Percentiles rank a stretch among this genome's conserved stretches.
These are phyloP conservation scores for Rubia balearica DNA, from an alignment of 305 asterid species.

Conservation along the genomic window DNA sequence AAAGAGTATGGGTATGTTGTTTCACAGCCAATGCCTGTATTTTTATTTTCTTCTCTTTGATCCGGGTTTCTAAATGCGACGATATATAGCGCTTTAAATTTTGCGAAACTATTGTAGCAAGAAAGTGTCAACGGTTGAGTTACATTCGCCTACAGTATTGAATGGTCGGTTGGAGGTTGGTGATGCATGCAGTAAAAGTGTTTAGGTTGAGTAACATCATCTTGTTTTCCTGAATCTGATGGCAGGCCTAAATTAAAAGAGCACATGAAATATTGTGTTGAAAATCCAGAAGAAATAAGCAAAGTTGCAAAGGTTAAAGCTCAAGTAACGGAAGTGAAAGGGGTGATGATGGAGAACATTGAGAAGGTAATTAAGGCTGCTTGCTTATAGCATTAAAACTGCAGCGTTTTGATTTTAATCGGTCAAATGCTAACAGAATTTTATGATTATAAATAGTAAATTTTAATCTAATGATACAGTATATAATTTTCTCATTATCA, in stretches of 20 bases:
- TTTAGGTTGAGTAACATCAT: not conserved
- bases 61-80: too few relatives aligned
- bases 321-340: constrained; percentile 73
- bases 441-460: too few relatives aligned
- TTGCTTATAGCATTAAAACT: too few relatives aligned
- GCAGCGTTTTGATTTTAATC: too few relatives aligned
- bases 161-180: not conserved
- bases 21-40: too few relatives aligned
- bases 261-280: constrained; percentile 69
- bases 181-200: not conserved
- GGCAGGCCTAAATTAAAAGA: constrained; percentile 57
- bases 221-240: not conserved
- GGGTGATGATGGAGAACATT: constrained; percentile 82
- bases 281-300: constrained; percentile 68
- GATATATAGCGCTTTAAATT: too few relatives aligned
- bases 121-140: too few relatives aligned
- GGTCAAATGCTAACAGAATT: too few relatives aligned
- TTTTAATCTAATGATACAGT: too few relatives aligned
- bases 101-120: too few relatives aligned
- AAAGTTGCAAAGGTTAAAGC: constrained; percentile 66
- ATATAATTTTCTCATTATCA: not conserved
- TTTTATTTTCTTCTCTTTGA: too few relatives aligned
- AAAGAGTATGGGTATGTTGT: constrained; percentile 52
- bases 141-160: too few relatives aligned
- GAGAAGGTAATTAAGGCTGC: constrained; percentile 48